Percentiles rank a stretch among this genome's conserved stretches.
Conservation (phyloP, 2,329 filamentous ascomycete genomes). For the Amphichorda felina region DNA sequence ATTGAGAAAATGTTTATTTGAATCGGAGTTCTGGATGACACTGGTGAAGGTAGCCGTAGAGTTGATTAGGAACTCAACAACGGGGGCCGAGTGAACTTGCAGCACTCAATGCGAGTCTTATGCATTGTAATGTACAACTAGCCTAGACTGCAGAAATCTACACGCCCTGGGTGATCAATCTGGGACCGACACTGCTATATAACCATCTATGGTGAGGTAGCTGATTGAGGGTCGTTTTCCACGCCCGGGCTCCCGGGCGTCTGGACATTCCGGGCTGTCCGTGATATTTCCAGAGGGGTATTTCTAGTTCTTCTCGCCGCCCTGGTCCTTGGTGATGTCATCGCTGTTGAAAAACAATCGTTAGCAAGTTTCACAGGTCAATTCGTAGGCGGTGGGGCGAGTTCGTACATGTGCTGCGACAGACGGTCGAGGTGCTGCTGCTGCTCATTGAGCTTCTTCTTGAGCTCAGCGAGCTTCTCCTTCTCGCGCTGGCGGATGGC, state of each 20-base stretch:
- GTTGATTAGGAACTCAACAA: not conserved
- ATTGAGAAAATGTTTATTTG: slow-evolving; percentile 1
- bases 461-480: slow-evolving; percentile 75
- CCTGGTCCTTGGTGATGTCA: slow-evolving; percentile 61
- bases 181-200: too few species aligned
- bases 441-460: slow-evolving; percentile 63
- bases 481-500: slow-evolving; percentile 81
- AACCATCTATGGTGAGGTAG: too few species aligned
- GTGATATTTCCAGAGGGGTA: too few species aligned
- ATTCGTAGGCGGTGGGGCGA: not conserved
- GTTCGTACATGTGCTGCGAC: slow-evolving; percentile 69
- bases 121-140: not conserved
- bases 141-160: not conserved
- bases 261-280: too few species aligned
- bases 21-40: slow-evolving; percentile 5
- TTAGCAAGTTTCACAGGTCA: not conserved
- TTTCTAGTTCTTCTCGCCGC: slow-evolving; percentile 40
- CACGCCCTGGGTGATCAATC: not conserved
- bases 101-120: not conserved
- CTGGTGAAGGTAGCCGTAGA: slow-evolving; percentile 5
- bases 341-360: slow-evolving; percentile 39
- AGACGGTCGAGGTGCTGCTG: slow-evolving; percentile 75
- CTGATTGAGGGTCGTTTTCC: too few species aligned
- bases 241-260: too few species aligned
- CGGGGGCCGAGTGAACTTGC: not conserved